Conservation (phyloP, 192 early-diverging fungal genomes). For the Allomyces macrogynus region DNA sequence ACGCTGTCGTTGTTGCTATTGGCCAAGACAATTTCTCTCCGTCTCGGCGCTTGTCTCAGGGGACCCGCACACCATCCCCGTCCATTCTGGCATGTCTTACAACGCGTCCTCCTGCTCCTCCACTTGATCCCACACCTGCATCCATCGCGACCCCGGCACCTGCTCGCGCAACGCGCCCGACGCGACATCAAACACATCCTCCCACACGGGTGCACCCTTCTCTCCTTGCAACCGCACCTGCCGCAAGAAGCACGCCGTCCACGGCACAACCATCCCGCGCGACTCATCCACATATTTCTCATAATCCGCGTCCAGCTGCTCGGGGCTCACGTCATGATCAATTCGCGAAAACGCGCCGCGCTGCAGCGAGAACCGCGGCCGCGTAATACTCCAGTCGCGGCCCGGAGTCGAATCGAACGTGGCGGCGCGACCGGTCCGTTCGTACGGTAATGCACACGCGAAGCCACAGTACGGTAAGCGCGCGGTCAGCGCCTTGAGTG, state of each 20-base stretch:
- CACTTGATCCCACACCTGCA: too few species aligned
- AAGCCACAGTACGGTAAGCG: neutral
- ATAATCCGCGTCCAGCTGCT: neutral
- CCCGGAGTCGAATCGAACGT: neutral
- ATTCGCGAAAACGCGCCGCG: neutral
- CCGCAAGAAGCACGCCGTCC: neutral
- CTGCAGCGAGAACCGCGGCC: neutral
- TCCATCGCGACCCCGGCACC: too few species aligned
- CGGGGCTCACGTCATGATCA: neutral
- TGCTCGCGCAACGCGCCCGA: neutral
- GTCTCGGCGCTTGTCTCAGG: too few species aligned
- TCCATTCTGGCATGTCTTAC: too few species aligned
- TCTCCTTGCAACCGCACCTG: neutral
- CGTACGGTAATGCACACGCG: neutral
- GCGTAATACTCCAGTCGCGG: neutral
- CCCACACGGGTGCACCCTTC: neutral
- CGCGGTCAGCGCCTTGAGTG: neutral
- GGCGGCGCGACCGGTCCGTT: neutral
- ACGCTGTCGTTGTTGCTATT: too few species aligned
- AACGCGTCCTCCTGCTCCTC: too few species aligned
- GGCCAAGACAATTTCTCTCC: too few species aligned
- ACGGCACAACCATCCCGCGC: neutral
- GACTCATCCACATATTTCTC: neutral
- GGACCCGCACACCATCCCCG: too few species aligned
- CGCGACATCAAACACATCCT: neutral